Evolutionary conservation across 75 land plant species (phyloP).

Genomic region (Chamaecyparis obtusa): DNA sequence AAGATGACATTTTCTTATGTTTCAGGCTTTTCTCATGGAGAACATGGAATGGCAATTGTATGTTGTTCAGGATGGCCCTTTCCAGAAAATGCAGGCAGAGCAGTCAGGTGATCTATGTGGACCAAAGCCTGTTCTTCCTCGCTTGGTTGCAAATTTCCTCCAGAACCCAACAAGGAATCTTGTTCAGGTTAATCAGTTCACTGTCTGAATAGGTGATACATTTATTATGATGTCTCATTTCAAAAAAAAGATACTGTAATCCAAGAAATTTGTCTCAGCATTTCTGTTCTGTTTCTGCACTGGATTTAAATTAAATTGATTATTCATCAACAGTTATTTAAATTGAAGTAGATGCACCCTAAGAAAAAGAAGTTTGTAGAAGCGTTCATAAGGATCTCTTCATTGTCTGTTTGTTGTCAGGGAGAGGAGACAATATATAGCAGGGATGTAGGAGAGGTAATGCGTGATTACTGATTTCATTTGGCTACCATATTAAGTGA

Average conservation of each 20-base stretch:
- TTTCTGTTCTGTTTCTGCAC: neutral
- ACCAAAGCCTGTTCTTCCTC: conserved; percentile 31
- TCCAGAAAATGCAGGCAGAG: conserved; percentile 24
- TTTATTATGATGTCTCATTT: neutral
- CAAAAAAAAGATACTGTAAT: neutral
- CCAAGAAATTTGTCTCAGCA: neutral
- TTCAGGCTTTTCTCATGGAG: conserved; percentile 9
- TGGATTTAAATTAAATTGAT: neutral
- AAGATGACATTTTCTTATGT: neutral
- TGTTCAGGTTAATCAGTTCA: conserved; percentile 12
- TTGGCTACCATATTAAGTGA: neutral
- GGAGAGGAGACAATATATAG: neutral
- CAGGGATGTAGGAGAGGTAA: neutral
- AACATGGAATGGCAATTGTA: conserved; percentile 18
- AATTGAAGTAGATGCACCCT: neutral
- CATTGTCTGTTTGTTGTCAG: neutral
- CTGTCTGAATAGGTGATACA: neutral
- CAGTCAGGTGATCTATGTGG: conserved; percentile 35
- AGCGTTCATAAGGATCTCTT: neutral
- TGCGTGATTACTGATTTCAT: neutral
- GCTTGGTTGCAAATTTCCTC: conserved; percentile 28
- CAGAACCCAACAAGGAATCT: conserved; percentile 16
- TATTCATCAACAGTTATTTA: neutral
- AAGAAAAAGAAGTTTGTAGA: neutral
- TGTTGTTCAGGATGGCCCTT: conserved; percentile 23